Percentiles rank a stretch among this genome's conserved stretches.
Evolutionary conservation across 345 rosid species (phyloP).

Genomic region (Linum lewisii): DNA sequence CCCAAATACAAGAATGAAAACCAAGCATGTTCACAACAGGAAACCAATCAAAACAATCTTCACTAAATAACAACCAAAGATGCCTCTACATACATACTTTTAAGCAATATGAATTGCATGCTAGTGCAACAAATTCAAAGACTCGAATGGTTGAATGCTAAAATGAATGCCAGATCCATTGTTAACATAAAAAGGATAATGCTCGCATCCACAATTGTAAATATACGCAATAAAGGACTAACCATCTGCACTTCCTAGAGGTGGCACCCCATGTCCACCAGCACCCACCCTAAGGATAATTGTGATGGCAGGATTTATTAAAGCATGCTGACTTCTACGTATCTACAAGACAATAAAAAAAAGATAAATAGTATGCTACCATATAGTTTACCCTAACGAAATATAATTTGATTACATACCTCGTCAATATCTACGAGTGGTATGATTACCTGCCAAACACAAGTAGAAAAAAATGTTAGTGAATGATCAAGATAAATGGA

Average conservation of each 20-base stretch:
- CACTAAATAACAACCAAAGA: too few species aligned
- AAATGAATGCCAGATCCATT: too few species aligned
- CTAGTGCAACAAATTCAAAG: too few species aligned
- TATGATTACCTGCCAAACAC: constrained; percentile 55
- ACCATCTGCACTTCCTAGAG: constrained; percentile 98
- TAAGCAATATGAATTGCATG: too few species aligned
- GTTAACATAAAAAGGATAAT: too few species aligned
- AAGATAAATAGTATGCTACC: constrained; percentile 1
- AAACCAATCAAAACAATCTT: too few species aligned
- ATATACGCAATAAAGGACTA: constrained; percentile 17
- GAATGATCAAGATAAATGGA: too few species aligned
- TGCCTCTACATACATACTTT: too few species aligned
- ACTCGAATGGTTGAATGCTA: too few species aligned
- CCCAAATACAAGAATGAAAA: too few species aligned
- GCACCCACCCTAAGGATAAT: constrained; percentile 93
- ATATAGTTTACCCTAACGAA: background rate
- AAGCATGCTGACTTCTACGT: constrained; percentile 91
- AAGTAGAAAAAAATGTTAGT: constrained; percentile 2
- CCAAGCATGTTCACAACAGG: too few species aligned
- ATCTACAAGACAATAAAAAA: constrained; percentile 37
- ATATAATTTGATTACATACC: constrained; percentile 33
- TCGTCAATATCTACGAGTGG: constrained; percentile 95
- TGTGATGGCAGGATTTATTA: constrained; percentile 93
- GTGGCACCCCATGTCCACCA: constrained; percentile 99
- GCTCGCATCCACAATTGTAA: too few species aligned